Conservation (phyloP, 768 basidiomycete genomes). For the Tephrocybe rancida region DNA sequence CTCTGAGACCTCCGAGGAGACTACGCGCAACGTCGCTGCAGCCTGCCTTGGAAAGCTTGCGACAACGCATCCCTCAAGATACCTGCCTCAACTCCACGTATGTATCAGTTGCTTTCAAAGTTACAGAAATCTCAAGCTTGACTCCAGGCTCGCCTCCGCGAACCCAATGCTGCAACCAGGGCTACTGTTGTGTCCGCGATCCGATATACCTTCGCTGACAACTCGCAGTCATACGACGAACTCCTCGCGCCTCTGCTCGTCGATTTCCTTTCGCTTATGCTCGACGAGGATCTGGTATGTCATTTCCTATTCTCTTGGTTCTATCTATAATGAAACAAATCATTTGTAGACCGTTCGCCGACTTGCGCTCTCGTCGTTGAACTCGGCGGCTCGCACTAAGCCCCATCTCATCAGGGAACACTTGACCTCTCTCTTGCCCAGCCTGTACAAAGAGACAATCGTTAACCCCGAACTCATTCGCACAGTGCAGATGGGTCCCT, state of each 20-base stretch:
- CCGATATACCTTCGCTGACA: constrained; percentile 92
- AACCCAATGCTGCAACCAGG: constrained; percentile 69
- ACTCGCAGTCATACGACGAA: constrained; percentile 84
- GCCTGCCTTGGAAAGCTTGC: constrained; percentile 96
- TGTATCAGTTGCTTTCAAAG: constrained; percentile 21
- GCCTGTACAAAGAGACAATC: constrained; percentile 83
- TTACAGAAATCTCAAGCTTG: constrained; percentile 1
- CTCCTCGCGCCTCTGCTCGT: constrained; percentile 85
- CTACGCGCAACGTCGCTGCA: constrained; percentile 91
- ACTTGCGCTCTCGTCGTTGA: constrained; percentile 86
- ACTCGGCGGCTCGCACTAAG: constrained; percentile 94
- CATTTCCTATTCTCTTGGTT: not conserved
- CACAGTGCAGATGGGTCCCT: constrained; percentile 95
- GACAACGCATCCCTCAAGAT: constrained; percentile 86
- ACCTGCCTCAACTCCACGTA: constrained; percentile 91
- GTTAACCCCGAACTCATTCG: constrained; percentile 81
- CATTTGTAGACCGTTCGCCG: constrained; percentile 79
- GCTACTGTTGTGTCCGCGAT: constrained; percentile 93
- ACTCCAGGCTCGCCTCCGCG: constrained; percentile 65
- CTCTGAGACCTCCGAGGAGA: constrained; percentile 88
- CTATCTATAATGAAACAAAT: not conserved
- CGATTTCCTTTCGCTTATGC: constrained; percentile 89
- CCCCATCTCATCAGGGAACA: constrained; percentile 91
- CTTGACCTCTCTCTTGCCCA: constrained; percentile 72
- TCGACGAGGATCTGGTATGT: constrained; percentile 84